Conservation (phyloP, 371 early-diverging fungal species). For the Haplosporangium sp. region DNA sequence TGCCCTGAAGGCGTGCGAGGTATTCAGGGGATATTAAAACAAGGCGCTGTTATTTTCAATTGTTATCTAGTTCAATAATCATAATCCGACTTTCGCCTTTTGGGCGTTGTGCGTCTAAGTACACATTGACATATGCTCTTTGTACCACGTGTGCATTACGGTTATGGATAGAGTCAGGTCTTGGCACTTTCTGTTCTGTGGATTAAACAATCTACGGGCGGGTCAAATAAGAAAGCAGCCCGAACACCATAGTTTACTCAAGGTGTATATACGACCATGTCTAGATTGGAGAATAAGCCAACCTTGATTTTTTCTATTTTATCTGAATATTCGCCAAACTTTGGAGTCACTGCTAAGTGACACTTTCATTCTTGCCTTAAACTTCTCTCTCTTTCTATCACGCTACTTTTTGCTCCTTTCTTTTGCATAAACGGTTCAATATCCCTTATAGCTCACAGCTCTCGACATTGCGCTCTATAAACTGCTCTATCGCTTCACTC, state of each 20-base stretch:
- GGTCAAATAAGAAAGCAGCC: too few relatives aligned
- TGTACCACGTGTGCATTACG: neutral
- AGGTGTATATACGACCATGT: neutral
- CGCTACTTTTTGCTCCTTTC: neutral
- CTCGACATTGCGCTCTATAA: neutral
- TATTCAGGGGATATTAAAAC: neutral
- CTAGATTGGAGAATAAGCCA: neutral
- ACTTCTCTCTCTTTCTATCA: neutral
- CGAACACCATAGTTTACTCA: neutral
- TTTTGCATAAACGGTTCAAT: neutral
- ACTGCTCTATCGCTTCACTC: neutral
- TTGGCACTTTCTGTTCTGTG: neutral
- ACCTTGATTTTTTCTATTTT: neutral
- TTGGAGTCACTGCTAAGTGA: constrained; percentile 12
- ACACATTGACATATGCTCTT: neutral
- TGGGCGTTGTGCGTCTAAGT: neutral
- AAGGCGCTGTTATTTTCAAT: neutral
- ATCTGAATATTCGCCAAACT: neutral
- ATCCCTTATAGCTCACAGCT: neutral
- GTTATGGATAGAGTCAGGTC: neutral
- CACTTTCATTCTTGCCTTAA: neutral
- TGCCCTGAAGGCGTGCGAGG: neutral
- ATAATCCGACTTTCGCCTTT: neutral
- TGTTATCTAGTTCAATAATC: neutral
- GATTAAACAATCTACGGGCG: too few relatives aligned